Percentiles rank a stretch among this genome's conserved stretches.
Evolutionary conservation across 306 rosid genomes (phyloP).

Genomic region (Ceratonia siliqua): DNA sequence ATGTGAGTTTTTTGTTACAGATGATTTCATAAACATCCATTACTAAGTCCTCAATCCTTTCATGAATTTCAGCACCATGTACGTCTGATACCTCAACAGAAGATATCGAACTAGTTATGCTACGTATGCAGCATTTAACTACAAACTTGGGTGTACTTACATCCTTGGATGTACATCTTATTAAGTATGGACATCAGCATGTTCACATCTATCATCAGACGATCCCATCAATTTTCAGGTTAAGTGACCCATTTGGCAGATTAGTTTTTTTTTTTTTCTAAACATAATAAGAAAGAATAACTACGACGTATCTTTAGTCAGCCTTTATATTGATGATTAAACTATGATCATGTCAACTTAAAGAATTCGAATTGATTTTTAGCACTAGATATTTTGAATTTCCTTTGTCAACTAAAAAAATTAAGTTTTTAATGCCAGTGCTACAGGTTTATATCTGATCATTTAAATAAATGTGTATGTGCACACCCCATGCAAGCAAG

Average conservation of each 20-base stretch:
- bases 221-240: neutral
- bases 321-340: neutral
- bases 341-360: neutral
- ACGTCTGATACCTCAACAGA: neutral
- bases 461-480: neutral
- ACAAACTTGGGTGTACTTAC: neutral
- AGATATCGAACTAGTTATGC: neutral
- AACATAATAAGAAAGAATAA: neutral
- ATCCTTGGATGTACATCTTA: neutral
- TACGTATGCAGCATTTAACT: neutral
- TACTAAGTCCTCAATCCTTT: neutral
- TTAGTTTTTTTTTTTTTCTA: neutral
- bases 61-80: neutral
- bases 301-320: neutral
- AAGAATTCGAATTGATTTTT: neutral
- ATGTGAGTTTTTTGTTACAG: neutral
- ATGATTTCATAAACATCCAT: neutral
- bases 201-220: neutral
- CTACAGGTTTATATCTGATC: neutral
- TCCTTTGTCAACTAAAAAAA: neutral
- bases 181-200: neutral
- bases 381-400: neutral
- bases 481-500: conserved; percentile 1
- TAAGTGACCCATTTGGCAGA: neutral
- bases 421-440: neutral